Evolutionary conservation across 1,284 basidiomycete species (phyloP), one percentile per base, ranked within the genome.

Genomic region (Cutaneotrichosporon sp.): DNA sequence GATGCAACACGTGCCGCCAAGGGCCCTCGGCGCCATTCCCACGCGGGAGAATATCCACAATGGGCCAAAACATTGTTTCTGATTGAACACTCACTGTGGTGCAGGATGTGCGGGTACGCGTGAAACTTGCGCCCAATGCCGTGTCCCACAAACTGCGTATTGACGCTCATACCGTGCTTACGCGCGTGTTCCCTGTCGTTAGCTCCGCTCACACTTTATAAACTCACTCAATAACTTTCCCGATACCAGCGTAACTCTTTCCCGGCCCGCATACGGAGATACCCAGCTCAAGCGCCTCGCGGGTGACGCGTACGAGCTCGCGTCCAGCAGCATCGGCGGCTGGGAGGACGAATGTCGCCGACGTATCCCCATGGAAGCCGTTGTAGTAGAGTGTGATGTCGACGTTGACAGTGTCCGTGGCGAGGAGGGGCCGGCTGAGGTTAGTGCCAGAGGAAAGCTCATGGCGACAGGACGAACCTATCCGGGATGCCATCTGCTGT

Each of bases 121-220:
- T 97, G 94, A 73, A 97, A 97, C 14, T 84, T 84, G 22, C 82
- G 84, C 1, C 92, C 91, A 63, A 97, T 96, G 0, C 94, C 93
- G 77, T 97, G 94, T 0, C 80, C 80, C 5, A 76, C 69, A 56
- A 81, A 92, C 63, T 90, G 86, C 10, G 84, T 81, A 46, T 90
- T 93, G 30, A 94, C 85, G 2, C 85, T 88, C 69, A 84, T 86
- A 0, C 83, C 83, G 59, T 80, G 71, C 40, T 69, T 68, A 52
- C 75, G 73, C 0, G 81, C 81, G 34, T 80, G 75, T 0, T 80
- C 76, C 74, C 81, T 77, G 61, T 0, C n/a, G 66, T 56, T 30
- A 62, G 57, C 52, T 7, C 3, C 58, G 14, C 26, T 18, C 21
- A 32, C 26, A 38, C 3, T 8, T 14, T 40, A 14, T 13, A 10